Percentiles rank a stretch among this genome's conserved stretches.
phyloP scores from a whole-genome alignment of 164 flowering plant genomes.

The Stephania japonica region DNA sequence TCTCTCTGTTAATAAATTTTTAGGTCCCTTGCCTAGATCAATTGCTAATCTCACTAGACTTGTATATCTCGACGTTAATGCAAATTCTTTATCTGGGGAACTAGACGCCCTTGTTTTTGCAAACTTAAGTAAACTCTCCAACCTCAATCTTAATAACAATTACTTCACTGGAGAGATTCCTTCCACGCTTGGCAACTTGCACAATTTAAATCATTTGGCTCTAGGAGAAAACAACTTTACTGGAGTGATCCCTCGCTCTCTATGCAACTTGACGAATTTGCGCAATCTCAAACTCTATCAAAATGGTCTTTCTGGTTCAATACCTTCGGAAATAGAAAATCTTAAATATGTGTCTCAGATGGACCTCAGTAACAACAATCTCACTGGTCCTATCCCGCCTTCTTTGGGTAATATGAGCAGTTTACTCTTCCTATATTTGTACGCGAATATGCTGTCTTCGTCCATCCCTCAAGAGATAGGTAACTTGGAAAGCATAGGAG shows the following conservation, averaged over 20 bases:
- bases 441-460: background rate
- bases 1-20: background rate
- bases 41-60: background rate
- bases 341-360: background rate
- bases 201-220: background rate
- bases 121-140: background rate
- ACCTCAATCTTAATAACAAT: background rate
- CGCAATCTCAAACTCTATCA: background rate
- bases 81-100: background rate
- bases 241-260: background rate
- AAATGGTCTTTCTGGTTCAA: background rate
- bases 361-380: constrained; percentile 1
- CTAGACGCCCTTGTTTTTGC: too few relatives aligned
- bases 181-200: background rate
- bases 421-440: background rate
- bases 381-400: constrained; percentile 2
- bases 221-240: background rate
- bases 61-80: background rate
- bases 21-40: background rate
- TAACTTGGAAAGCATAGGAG: background rate
- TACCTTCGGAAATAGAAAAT: constrained; percentile 9
- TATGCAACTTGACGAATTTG: background rate
- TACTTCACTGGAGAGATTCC: background rate
- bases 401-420: constrained; percentile 1
- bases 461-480: constrained; percentile 4